Base-by-base conservation (phyloP, 805 yeast genomes). In the Ogataea naganishii region DNA sequence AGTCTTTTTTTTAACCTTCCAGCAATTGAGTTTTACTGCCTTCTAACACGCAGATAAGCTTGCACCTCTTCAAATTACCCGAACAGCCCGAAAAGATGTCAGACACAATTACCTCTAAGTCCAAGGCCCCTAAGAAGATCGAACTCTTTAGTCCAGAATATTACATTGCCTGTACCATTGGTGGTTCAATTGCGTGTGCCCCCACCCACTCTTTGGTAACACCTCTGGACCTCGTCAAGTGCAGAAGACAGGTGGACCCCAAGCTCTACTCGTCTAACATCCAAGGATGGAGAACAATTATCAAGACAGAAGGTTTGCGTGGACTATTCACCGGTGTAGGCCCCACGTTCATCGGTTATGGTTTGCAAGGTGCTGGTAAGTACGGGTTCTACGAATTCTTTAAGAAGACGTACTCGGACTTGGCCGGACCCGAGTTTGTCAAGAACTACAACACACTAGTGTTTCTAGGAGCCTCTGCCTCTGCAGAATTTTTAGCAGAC, bases 321-420 rank as follows among this genome's bases (percentile, higher is more conserved):
- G 86, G 84, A 23, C 62, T 89, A 31, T 83, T 72, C 60, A 80
- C 94, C 7, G 97, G 97, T 47, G 52, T 85, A 40, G 92, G 95
- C 23, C 96, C 97, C 28, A 92, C 97, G 4, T 73, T 80, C 37
- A 66, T 88, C 37, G 97, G 97, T 15, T 89, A 92, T 60, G 80
- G 96, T 6, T 63, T 88, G 48, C 98, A 89, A 62, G 97, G 98
- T 47, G 95, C 95, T 29, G 95, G 96, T 47, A 89, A 89, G 60
- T 89, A 89, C 59, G 98, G 98, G 18, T 77, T 86, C 54, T 89
- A 92, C 60, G 97, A 89, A 60, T 69, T 64, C 46, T 89, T 89
- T 72, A 89, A 89, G 62, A 75, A 80, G 60, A 65, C 71, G 35
- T 89, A 86, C 57, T 59, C 78, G 32, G 72, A 74, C 47, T 33